Evolutionary conservation across 352 stramenopile genomes (phyloP).

Genomic region (Phytopythium litorale): DNA sequence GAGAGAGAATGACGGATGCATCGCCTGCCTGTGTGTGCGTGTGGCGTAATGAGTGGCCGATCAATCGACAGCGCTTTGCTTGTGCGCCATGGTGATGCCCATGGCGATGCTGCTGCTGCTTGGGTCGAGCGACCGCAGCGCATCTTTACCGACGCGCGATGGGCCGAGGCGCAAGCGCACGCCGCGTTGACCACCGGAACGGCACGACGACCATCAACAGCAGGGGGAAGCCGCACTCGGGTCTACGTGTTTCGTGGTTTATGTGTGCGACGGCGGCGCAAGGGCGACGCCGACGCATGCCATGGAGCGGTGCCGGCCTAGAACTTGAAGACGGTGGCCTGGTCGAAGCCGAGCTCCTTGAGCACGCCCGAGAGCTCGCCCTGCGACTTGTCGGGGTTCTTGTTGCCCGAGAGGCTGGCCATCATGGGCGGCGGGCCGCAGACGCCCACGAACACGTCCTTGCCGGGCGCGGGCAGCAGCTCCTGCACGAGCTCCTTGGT

Average conservation of each 20-base stretch:
- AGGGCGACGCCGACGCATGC: too few species aligned
- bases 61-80: background rate
- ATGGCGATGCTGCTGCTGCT: background rate
- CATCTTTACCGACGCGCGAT: too few species aligned
- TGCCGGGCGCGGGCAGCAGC: constrained; percentile 53
- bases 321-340: constrained; percentile 66
- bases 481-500: constrained; percentile 65
- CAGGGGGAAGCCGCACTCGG: too few species aligned
- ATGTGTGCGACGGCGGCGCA: too few species aligned
- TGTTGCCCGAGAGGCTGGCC: constrained; percentile 74
- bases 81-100: background rate
- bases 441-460: constrained; percentile 70
- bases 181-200: too few species aligned
- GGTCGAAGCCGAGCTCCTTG: constrained; percentile 66
- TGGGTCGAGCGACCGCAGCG: too few species aligned
- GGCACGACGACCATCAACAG: too few species aligned
- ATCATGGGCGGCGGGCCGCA: constrained; percentile 86
- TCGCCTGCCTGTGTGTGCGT: background rate
- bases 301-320: constrained; percentile 14
- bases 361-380: constrained; percentile 68
- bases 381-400: constrained; percentile 74
- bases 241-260: too few species aligned
- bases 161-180: too few species aligned
- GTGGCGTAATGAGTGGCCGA: background rate
- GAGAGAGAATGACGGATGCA: background rate